Percentiles rank a stretch among this genome's conserved stretches.
Conservation (phyloP, 306 rosid genomes). For the Ormosia semicastrata region DNA sequence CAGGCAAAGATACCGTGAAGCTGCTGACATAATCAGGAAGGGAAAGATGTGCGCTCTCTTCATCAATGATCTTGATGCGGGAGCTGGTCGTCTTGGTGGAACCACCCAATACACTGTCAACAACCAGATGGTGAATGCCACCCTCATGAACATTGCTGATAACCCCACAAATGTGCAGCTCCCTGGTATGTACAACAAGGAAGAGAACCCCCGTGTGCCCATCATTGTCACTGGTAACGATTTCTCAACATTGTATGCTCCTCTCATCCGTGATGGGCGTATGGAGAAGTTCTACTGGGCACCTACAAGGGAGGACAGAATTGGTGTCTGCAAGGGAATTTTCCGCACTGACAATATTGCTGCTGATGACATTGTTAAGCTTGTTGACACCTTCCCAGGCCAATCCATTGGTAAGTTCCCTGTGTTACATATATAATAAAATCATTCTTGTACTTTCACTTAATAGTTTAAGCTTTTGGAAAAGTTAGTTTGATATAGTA, state of each 20-base stretch:
- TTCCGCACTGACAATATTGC: conserved; percentile 65
- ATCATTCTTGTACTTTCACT: neutral
- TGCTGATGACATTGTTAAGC: conserved; percentile 47
- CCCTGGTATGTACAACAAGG: conserved; percentile 99
- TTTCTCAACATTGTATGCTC: conserved; percentile 94
- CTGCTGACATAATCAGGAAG: conserved; percentile 84
- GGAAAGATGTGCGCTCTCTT: conserved; percentile 90
- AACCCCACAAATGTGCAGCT: conserved; percentile 95
- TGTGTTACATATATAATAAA: too few relatives aligned
- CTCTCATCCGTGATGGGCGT: conserved; percentile 99
- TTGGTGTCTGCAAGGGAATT: conserved; percentile 90
- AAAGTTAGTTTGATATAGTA: too few relatives aligned
- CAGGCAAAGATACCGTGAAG: conserved; percentile 95
- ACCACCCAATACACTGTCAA: conserved; percentile 97
- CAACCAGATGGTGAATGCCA: conserved; percentile 99
- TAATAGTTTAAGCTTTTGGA: too few relatives aligned
- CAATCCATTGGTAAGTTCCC: conserved; percentile 78
- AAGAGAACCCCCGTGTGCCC: conserved; percentile 92
- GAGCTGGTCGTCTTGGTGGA: conserved; percentile 95
- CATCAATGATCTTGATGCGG: conserved; percentile 97
- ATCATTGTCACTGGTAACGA: conserved; percentile 96
- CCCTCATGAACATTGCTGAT: conserved; percentile 98
- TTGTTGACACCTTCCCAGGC: conserved; percentile 96
- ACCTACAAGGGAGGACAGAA: conserved; percentile 80
- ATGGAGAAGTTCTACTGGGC: conserved; percentile 99